A percentile compares a stretch with the other conserved stretches of the same genome.
Conservation (phyloP, 2,329 filamentous ascomycete genomes). For the Cladosporium oxysporum region DNA sequence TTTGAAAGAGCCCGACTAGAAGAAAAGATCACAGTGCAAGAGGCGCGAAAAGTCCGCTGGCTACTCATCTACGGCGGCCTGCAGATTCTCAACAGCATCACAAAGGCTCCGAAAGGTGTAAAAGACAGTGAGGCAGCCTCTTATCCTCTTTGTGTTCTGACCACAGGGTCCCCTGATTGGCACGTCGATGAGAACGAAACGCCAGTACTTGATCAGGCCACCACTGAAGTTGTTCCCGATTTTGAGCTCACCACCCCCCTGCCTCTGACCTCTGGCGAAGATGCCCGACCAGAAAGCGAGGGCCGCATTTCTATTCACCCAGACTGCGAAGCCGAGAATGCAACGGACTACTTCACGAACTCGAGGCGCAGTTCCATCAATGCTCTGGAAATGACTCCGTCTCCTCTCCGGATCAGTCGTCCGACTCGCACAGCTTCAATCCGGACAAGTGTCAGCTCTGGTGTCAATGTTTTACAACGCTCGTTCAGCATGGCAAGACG, state of each 20-base stretch:
- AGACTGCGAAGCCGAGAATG: conserved; percentile 49
- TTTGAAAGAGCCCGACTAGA: conserved; percentile 67
- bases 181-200: not conserved
- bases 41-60: conserved; percentile 78
- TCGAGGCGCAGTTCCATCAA: conserved; percentile 26
- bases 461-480: conserved; percentile 28
- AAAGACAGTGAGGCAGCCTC: conserved; percentile 56
- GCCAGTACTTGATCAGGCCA: not conserved
- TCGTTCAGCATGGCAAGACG: conserved; percentile 32
- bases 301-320: conserved; percentile 43
- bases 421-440: conserved; percentile 38
- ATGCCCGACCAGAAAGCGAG: conserved; percentile 19
- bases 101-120: conserved; percentile 62
- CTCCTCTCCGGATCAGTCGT: conserved; percentile 24
- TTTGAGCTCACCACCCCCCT: not conserved
- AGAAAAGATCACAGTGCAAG: conserved; percentile 61
- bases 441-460: conserved; percentile 37
- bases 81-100: conserved; percentile 69
- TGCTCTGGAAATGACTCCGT: conserved; percentile 26
- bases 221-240: not conserved
- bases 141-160: conserved; percentile 59
- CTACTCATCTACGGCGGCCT: conserved; percentile 72
- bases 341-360: conserved; percentile 37
- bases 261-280: not conserved
- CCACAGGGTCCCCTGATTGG: conserved; percentile 6